phyloP scores from a whole-genome alignment of 176 grass and related monocot species.

The Aegilops longissima region DNA sequence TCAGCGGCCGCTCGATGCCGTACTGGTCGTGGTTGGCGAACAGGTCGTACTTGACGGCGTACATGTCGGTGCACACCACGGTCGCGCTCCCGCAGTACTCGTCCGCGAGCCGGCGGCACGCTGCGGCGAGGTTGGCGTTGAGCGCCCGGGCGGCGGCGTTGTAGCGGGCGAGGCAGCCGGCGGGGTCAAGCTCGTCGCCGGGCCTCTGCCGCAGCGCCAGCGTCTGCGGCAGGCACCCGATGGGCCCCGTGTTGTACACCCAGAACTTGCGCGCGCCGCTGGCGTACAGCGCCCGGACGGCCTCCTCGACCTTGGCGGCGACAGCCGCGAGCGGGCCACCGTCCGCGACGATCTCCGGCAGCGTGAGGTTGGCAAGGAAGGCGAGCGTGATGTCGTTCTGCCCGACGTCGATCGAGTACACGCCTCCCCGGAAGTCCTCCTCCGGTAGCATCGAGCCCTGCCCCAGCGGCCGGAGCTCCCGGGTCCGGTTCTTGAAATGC shows the following conservation, averaged over 20 bases:
- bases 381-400: slow-evolving; percentile 31
- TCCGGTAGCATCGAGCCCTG: slow-evolving; percentile 19
- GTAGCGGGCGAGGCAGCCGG: slow-evolving; percentile 30
- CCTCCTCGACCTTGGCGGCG: neutral
- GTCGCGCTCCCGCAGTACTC: neutral
- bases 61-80: slow-evolving; percentile 37
- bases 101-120: slow-evolving; percentile 16
- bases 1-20: slow-evolving; percentile 38
- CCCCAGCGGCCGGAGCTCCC: slow-evolving; percentile 1
- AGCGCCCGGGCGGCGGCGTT: slow-evolving; percentile 27
- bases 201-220: slow-evolving; percentile 16
- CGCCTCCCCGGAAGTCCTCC: neutral
- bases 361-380: slow-evolving; percentile 31
- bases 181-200: slow-evolving; percentile 23
- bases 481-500: slow-evolving; percentile 34
- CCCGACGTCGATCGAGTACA: slow-evolving; percentile 33
- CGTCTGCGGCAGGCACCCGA: slow-evolving; percentile 31
- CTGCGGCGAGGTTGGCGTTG: slow-evolving; percentile 6
- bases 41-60: slow-evolving; percentile 42
- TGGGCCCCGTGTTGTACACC: slow-evolving; percentile 38
- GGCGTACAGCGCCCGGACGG: slow-evolving; percentile 14
- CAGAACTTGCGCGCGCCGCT: slow-evolving; percentile 30
- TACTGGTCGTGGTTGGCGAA: slow-evolving; percentile 31
- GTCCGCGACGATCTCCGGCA: neutral
- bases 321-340: neutral